These are phyloP conservation scores for Saccharomyces hybrid DNA, from an alignment of 1,139 yeast species.

Conservation along the genomic window DNA sequence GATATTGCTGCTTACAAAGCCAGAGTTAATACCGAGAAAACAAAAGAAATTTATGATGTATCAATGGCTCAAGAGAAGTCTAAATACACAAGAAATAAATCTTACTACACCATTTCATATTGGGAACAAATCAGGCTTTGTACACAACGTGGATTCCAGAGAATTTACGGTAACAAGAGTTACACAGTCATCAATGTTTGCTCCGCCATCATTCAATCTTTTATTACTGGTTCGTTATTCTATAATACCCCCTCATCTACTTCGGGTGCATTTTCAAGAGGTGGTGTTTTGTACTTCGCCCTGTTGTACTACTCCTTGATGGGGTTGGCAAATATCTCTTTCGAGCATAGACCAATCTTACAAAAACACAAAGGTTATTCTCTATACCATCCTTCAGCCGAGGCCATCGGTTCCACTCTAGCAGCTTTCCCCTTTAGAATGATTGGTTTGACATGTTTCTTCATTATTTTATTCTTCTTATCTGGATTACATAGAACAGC, in stretches of 20 bases:
- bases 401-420: conserved; percentile 41
- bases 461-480: conserved; percentile 44
- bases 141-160: conserved; percentile 42
- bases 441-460: conserved; percentile 38
- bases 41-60: conserved; percentile 33
- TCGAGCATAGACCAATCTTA: conserved; percentile 44
- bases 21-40: conserved; percentile 35
- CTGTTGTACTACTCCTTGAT: conserved; percentile 47
- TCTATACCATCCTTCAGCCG: conserved; percentile 53
- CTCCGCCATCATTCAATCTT: conserved; percentile 45
- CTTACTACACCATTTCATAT: conserved; percentile 42
- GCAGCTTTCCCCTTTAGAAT: conserved; percentile 44
- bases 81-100: conserved; percentile 33
- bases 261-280: conserved; percentile 49
- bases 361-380: conserved; percentile 51
- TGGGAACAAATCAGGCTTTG: conserved; percentile 42
- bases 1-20: conserved; percentile 41
- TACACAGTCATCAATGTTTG: conserved; percentile 40
- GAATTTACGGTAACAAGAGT: conserved; percentile 44
- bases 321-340: conserved; percentile 49
- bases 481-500: conserved; percentile 44
- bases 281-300: conserved; percentile 49
- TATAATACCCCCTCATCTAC: conserved; percentile 40
- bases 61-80: conserved; percentile 39
- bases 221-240: conserved; percentile 40